Evolutionary conservation across 345 rosid genomes (phyloP).

Genomic region (Odontarrhena argentea): DNA sequence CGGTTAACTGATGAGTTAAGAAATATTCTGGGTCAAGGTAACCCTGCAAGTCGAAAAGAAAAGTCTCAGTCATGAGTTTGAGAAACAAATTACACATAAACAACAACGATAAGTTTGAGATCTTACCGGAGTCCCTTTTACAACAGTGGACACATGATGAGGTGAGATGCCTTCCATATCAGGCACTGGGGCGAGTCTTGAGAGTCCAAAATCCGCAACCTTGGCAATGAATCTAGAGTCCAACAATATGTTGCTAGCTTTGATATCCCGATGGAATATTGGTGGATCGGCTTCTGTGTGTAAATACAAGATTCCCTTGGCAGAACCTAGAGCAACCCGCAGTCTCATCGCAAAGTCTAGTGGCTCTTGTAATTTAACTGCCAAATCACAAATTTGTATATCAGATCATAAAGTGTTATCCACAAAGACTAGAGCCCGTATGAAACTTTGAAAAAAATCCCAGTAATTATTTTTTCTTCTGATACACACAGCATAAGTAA

Average conservation of each 20-base stretch:
- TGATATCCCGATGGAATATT: constrained; percentile 88
- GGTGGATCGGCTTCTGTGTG: constrained; percentile 98
- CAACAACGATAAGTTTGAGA: constrained; percentile 4
- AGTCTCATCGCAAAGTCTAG: constrained; percentile 66
- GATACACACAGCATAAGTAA: constrained; percentile 4
- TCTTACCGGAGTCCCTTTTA: constrained; percentile 88
- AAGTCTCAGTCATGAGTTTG: constrained; percentile 21
- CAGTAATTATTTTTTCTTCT: no score
- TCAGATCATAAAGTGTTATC: neutral
- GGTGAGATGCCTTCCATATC: constrained; percentile 68
- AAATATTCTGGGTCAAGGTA: constrained; percentile 97
- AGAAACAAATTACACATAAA: constrained; percentile 6
- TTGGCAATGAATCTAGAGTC: constrained; percentile 76
- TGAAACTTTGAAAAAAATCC: neutral
- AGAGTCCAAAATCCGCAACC: constrained; percentile 97
- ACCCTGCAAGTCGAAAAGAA: constrained; percentile 58
- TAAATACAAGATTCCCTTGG: constrained; percentile 82
- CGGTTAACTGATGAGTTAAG: constrained; percentile 88
- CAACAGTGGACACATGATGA: constrained; percentile 82
- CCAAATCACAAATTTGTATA: constrained; percentile 18
- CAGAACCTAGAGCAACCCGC: constrained; percentile 73
- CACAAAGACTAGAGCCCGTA: neutral
- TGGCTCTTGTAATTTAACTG: constrained; percentile 62
- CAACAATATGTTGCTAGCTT: constrained; percentile 86
- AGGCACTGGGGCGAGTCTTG: constrained; percentile 85